Evolutionary conservation across 2,329 filamentous ascomycete species (phyloP).

Genomic region (Hypomyces rosellus): DNA sequence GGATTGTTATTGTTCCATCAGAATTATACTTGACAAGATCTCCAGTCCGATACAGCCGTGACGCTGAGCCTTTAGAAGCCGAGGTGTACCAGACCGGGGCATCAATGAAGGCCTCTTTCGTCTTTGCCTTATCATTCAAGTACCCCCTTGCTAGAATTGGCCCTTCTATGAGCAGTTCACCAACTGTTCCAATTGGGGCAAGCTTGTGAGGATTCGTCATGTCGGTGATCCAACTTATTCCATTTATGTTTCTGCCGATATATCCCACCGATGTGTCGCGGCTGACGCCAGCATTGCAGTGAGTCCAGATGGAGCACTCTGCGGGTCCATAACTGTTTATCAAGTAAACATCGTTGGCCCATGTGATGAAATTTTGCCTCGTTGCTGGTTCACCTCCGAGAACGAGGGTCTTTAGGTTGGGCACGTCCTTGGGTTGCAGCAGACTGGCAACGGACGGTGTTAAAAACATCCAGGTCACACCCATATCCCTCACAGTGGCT

Average conservation of each 20-base stretch:
- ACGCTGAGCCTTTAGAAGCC: too few relatives aligned
- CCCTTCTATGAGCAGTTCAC: too few relatives aligned
- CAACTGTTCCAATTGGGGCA: too few relatives aligned
- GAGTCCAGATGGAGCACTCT: background rate
- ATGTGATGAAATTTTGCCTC: background rate
- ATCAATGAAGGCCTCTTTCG: too few relatives aligned
- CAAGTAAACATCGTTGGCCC: background rate
- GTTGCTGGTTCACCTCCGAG: background rate
- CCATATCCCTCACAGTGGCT: background rate
- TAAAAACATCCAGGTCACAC: background rate
- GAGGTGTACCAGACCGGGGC: too few relatives aligned
- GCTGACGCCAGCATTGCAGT: too few relatives aligned
- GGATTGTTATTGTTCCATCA: constrained; percentile 33
- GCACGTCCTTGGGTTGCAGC: background rate
- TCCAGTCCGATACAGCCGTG: constrained; percentile 10
- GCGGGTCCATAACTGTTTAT: background rate
- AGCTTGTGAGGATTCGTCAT: too few relatives aligned
- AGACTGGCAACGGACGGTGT: background rate
- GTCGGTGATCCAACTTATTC: too few relatives aligned
- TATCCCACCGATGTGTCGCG: too few relatives aligned
- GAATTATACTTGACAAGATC: constrained; percentile 13
- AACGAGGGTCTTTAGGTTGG: too few relatives aligned
- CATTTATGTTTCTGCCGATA: too few relatives aligned
- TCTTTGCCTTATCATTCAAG: background rate
- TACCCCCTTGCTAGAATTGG: background rate